Evolutionary conservation across 2,329 filamentous ascomycete species (phyloP), one percentile per base, ranked within the genome.

Genomic region (Lachnum nothofagi): DNA sequence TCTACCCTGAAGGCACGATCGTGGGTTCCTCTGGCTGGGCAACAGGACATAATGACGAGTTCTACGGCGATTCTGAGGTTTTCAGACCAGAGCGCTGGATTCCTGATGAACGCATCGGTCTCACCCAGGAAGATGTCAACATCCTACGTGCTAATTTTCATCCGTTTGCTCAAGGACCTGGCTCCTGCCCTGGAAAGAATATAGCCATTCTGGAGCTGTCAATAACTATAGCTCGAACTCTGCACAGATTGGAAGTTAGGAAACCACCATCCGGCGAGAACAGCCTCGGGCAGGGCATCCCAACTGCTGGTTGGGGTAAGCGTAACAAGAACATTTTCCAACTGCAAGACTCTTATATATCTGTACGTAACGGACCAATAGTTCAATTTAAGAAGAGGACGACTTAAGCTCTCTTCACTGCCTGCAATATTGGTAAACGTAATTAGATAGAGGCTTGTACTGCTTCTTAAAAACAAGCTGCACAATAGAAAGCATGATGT

Each of bases 11-110:
- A 19, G 53, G 51, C 1, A 47, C 65, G 0, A 56, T 66, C 1
- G 61, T 72, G 0, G 68, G 68, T 0, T 57, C 65, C 23, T 68
- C 68, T 22, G 54, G 59, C 0, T 72, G 67, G 68, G 63, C 66
- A 0, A 54, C 63, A 2, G 64, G 69, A 29, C 46, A 49, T 25
- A 35, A 46, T 14, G 19, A 47, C 24, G 44, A 45, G 10, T 16
- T 72, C 61, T 74, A 69, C 59, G 67, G 67, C 2, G 57, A 67
- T 35, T 22, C 47, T n/a, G 38, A n/a, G n/a, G n/a, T 45, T 37
- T 55, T 37, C 19, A 44, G 50, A 27, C 53, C 53, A 2, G 55
- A 57, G 33, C 53, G 55, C 10, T 57, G 53, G 55, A 52, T 54
- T 16, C 22, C 24, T 14, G 44, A 54, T 31, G 31, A 47, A n/a